phyloP scores from a whole-genome alignment of 2,329 filamentous ascomycete species.

The Monilinia fructigena region DNA sequence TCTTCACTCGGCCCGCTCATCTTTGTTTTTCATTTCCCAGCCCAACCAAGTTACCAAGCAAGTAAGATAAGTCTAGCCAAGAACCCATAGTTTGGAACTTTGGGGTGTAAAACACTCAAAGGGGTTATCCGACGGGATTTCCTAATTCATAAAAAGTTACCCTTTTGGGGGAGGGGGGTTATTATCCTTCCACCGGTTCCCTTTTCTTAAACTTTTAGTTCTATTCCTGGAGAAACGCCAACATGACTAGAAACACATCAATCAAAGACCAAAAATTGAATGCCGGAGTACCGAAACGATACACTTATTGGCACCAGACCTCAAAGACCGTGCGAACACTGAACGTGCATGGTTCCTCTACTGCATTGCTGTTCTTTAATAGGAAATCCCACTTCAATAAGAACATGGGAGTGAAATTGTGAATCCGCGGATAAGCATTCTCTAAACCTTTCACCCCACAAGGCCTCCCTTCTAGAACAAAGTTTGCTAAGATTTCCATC shows the following conservation, averaged over 20 bases:
- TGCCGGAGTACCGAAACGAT: conserved; percentile 13
- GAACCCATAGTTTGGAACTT: neutral
- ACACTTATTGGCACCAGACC: neutral
- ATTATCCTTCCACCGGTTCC: no score
- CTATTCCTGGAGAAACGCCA: conserved; percentile 17
- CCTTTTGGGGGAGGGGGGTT: no score
- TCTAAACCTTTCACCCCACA: conserved; percentile 1
- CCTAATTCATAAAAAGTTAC: neutral
- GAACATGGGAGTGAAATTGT: neutral
- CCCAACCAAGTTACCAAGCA: neutral
- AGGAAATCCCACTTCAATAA: neutral
- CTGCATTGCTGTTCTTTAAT: neutral
- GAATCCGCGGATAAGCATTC: conserved; percentile 14
- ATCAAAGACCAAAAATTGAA: conserved; percentile 3
- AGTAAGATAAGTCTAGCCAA: neutral
- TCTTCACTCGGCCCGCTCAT: conserved; percentile 4
- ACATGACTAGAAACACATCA: conserved; percentile 4
- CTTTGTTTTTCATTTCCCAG: conserved; percentile 3
- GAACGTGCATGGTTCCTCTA: conserved; percentile 3
- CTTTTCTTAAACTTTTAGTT: neutral
- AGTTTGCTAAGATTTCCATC: neutral
- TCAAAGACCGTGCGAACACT: no score
- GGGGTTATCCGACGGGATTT: conserved; percentile 18
- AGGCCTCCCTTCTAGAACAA: conserved; percentile 16
- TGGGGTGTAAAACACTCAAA: neutral